Base-by-base conservation (phyloP, 805 yeast species). In the Hanseniaspora thailandica region DNA sequence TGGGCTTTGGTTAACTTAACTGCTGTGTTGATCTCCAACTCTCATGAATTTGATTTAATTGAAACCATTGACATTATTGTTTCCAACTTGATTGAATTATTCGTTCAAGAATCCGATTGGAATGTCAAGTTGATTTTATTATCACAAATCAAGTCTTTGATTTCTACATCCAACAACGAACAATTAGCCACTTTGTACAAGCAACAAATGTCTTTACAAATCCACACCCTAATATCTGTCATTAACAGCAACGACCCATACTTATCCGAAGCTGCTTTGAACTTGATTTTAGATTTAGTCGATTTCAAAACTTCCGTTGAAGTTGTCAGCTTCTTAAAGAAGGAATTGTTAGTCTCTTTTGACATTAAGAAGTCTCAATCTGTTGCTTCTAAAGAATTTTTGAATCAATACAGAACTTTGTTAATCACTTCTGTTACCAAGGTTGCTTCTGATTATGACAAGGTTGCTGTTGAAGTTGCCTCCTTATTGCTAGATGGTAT, bases 111-210 rank as follows among this genome's bases (percentile, higher is more conserved):
- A 65, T 76, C 95, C n/a, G 97, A 93, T 68, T 89, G 86, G 71
- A 93, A 89, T 63, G 89, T 90, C 61, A 94, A 94, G 69, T 76
- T 93, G 59, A 89, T 90, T 62, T 93, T 95, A 20, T 75, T 93
- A 63, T 50, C 54, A 5, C 54, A 50, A 50, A 50, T 50, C 23
- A 50, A 50, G 20, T 50, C 54, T 5, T 43, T 50, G 30, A 50
- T 50, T 8, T 50, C 54, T 2, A 25, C 47, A 22, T 34, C 41
- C 20, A 43, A 28, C 36, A 50, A 50, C 22, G 54, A 50, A 25
- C 54, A 50, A 35, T 28, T 50, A 13, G 47, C 54, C 10, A 50
- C 47, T 43, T 31, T 50, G 13, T 50, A 50, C 38, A 50, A 50
- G 45, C 54, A 50, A 43, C 54, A 50, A 31, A 25, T 50, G 36